Evolutionary conservation across 495 filamentous ascomycete species (phyloP).

Genomic region (Penicillium paradoxum): DNA sequence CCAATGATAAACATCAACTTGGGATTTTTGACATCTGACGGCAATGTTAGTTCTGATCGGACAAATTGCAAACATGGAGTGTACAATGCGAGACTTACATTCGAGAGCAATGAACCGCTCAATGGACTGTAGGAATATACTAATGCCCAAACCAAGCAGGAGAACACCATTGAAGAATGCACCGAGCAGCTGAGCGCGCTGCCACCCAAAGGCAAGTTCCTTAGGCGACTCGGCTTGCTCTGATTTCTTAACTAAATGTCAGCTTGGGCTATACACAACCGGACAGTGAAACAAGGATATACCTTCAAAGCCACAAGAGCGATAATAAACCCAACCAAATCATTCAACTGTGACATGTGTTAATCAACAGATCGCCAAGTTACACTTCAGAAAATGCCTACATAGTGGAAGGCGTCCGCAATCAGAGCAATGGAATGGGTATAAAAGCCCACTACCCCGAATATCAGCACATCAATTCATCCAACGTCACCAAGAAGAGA

Average conservation of each 20-base stretch:
- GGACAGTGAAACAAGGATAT: slow-evolving; percentile 2
- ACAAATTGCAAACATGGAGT: slow-evolving; percentile 9
- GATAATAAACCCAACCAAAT: slow-evolving; percentile 80
- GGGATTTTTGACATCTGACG: slow-evolving; percentile 60
- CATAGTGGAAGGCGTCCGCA: slow-evolving; percentile 94
- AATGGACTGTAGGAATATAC: slow-evolving; percentile 85
- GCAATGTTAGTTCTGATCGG: not conserved
- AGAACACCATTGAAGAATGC: slow-evolving; percentile 92
- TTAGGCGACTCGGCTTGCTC: slow-evolving; percentile 28
- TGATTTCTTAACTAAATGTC: slow-evolving; percentile 13
- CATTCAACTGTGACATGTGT: slow-evolving; percentile 65
- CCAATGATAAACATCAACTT: slow-evolving; percentile 73
- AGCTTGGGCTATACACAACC: not conserved
- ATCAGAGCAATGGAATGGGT: slow-evolving; percentile 82
- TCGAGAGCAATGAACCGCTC: slow-evolving; percentile 63
- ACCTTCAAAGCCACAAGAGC: slow-evolving; percentile 81
- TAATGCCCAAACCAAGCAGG: slow-evolving; percentile 83
- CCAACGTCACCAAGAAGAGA: not conserved
- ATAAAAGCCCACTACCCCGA: slow-evolving; percentile 60
- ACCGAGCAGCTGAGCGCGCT: slow-evolving; percentile 81
- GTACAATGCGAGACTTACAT: slow-evolving; percentile 17
- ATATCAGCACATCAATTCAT: slow-evolving; percentile 6
- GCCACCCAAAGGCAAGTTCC: slow-evolving; percentile 57
- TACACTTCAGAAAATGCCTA: slow-evolving; percentile 30
- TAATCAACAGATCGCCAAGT: not conserved